These are phyloP conservation scores for Globisporangium lucens DNA, from an alignment of 352 stramenopile genomes.

Conservation along the genomic window DNA sequence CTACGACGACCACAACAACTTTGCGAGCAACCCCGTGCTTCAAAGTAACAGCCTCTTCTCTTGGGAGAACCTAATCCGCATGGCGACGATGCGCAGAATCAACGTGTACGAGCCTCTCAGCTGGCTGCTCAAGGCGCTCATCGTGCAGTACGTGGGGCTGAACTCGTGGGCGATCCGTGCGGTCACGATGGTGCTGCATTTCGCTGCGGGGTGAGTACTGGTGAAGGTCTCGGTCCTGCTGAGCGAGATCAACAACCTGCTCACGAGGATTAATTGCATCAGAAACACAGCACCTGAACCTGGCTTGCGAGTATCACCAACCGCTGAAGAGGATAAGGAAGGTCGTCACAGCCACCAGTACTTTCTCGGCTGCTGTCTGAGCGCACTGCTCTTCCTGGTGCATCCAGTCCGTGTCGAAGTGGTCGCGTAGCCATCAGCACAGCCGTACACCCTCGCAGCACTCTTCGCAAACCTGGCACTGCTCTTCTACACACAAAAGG, in stretches of 20 bases:
- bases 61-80: slow-evolving; percentile 28
- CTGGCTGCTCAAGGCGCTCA: slow-evolving; percentile 58
- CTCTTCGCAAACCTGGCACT: slow-evolving; percentile 51
- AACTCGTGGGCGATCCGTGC: slow-evolving; percentile 41
- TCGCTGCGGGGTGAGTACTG: slow-evolving; percentile 27
- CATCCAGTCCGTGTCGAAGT: slow-evolving; percentile 51
- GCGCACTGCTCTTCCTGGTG: slow-evolving; percentile 42
- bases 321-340: not conserved
- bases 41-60: slow-evolving; percentile 26
- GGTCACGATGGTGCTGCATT: slow-evolving; percentile 40
- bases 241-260: slow-evolving; percentile 20
- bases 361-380: slow-evolving; percentile 33
- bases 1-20: slow-evolving; percentile 65
- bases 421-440: slow-evolving; percentile 33
- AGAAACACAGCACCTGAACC: not conserved
- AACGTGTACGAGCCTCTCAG: slow-evolving; percentile 70
- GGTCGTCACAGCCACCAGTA: not conserved
- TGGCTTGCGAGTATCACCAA: not conserved
- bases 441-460: slow-evolving; percentile 58
- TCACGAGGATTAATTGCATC: not conserved
- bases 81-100: slow-evolving; percentile 52
- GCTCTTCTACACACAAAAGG: slow-evolving; percentile 23
- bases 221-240: slow-evolving; percentile 23
- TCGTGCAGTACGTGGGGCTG: slow-evolving; percentile 31
- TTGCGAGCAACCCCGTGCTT: slow-evolving; percentile 47